These are phyloP conservation scores for Catunica adiposa DNA, from an alignment of 2,329 filamentous ascomycete species.

Conservation along the genomic window DNA sequence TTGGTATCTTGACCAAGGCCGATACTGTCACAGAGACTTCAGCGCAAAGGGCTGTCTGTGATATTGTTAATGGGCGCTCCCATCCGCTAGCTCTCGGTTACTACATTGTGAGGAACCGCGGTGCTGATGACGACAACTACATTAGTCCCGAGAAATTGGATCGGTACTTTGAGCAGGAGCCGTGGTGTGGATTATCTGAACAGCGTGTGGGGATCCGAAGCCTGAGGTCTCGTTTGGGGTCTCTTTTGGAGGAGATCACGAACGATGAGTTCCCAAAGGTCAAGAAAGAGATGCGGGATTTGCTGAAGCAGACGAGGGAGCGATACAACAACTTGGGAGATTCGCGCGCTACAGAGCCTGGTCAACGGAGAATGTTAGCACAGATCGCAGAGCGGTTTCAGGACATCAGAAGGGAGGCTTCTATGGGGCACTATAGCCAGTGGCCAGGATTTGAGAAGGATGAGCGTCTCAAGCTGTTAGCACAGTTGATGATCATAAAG, in stretches of 20 bases:
- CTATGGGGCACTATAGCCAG: conserved; percentile 15
- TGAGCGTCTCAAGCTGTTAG: conserved; percentile 16
- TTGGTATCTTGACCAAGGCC: conserved; percentile 30
- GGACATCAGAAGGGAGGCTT: conserved; percentile 11
- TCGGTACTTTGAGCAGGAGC: conserved; percentile 22
- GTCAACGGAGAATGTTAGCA: conserved; percentile 16
- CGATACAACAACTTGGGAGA: conserved; percentile 14
- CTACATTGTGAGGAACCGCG: conserved; percentile 18
- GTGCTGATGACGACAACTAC: conserved; percentile 15
- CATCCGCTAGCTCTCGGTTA: conserved; percentile 17
- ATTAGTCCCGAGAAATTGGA: conserved; percentile 16
- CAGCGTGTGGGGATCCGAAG: conserved; percentile 18
- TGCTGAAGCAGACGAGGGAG: conserved; percentile 9
- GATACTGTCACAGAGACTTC: conserved; percentile 20
- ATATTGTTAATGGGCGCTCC: conserved; percentile 15
- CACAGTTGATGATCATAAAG: conserved; percentile 15
- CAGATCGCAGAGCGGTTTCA: conserved; percentile 16
- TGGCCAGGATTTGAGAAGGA: conserved; percentile 11
- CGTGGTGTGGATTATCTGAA: conserved; percentile 22
- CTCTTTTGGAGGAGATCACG: conserved; percentile 19
- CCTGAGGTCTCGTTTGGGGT: conserved; percentile 17
- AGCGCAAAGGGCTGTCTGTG: conserved; percentile 14
- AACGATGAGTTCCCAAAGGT: conserved; percentile 19
- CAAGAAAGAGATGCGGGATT: conserved; percentile 16
- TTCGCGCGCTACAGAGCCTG: conserved; percentile 12